These are phyloP conservation scores for Kuraishia borneana DNA, from an alignment of 805 yeast genomes.

Conservation along the genomic window DNA sequence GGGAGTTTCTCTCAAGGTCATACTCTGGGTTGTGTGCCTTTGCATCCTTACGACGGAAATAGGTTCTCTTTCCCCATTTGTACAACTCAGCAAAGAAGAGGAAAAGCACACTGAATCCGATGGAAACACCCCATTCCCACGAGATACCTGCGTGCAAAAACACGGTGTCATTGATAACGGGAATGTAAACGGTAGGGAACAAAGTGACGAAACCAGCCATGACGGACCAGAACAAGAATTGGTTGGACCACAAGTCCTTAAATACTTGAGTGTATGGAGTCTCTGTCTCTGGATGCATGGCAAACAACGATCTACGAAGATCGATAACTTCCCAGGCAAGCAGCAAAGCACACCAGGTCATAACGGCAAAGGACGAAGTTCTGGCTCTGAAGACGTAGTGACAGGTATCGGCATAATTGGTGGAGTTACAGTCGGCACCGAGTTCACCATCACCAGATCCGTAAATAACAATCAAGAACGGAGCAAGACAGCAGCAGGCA, in stretches of 20 bases:
- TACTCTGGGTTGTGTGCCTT: slow-evolving; percentile 47
- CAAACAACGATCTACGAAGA: slow-evolving; percentile 56
- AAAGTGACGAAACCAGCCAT: slow-evolving; percentile 57
- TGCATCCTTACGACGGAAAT: slow-evolving; percentile 23
- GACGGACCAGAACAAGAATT: slow-evolving; percentile 75
- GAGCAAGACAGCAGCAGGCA: slow-evolving; percentile 59
- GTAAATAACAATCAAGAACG: slow-evolving; percentile 57
- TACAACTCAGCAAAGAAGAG: slow-evolving; percentile 52
- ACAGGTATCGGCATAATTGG: slow-evolving; percentile 34
- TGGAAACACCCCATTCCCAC: slow-evolving; percentile 73
- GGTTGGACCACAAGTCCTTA: slow-evolving; percentile 60
- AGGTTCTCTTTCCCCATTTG: slow-evolving; percentile 55
- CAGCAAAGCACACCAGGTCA: slow-evolving; percentile 80
- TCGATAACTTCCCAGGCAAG: slow-evolving; percentile 82
- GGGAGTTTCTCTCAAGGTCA: slow-evolving; percentile 51
- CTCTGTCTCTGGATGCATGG: slow-evolving; percentile 56
- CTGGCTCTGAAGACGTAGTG: slow-evolving; percentile 61
- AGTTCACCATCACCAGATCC: slow-evolving; percentile 56
- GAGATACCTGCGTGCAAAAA: slow-evolving; percentile 63
- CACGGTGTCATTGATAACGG: slow-evolving; percentile 72
- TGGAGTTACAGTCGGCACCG: slow-evolving; percentile 51
- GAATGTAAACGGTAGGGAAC: slow-evolving; percentile 79
- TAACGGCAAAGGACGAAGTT: slow-evolving; percentile 64
- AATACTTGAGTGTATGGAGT: slow-evolving; percentile 49
- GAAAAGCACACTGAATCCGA: slow-evolving; percentile 47